Base-by-base conservation (phyloP, 768 basidiomycete genomes). In the Phylloporus scabripes region DNA sequence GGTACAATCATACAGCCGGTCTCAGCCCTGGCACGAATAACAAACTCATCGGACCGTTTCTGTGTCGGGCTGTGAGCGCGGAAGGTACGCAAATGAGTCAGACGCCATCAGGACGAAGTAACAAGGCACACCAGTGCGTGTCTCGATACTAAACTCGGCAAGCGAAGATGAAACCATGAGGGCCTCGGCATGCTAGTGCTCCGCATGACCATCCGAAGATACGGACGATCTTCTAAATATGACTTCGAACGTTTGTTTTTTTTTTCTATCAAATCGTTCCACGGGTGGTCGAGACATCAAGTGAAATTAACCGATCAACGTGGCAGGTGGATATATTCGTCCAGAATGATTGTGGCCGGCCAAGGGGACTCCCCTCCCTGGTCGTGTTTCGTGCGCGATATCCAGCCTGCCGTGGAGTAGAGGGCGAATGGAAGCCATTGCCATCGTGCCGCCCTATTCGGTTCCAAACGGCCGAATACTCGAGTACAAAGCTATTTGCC, bases 351-450 rank as follows among this genome's bases (percentile, higher is more conserved):
- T 46, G 33, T 29, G 49, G 49, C 48, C 41, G 32, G 36, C 42
- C 56, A 28, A 28, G 26, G 39, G 42, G 45, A 17, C 46, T 47
- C 23, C 31, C 50, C 45, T 51, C 49, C 31, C 39, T 39, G 31
- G 47, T 48, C 56, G 45, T 61, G 62, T 59, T 56, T 52, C 43
- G 42, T 53, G 57, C 51, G 38, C 37, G 59, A 55, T 55, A 38
- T 53, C 48, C 61, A 57, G 55, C 59, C 49, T 43, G 48, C 47
- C 50, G 40, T 54, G 56, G 55, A 60, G 45, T 42, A 28, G 48
- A 50, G 21, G 46, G 42, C 38, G 20, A 51, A 56, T 49, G 47
- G 42, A 54, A 53, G 33, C 17, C 26, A 21, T 46, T 42, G 37
- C 40, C 37, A 41, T 34, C 45, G 37, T 29, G 44, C 48, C 38